A percentile compares a stretch with the other conserved stretches of the same genome.
Evolutionary conservation across 495 filamentous ascomycete genomes (phyloP).

Genomic region (Podospora fimiseda): DNA sequence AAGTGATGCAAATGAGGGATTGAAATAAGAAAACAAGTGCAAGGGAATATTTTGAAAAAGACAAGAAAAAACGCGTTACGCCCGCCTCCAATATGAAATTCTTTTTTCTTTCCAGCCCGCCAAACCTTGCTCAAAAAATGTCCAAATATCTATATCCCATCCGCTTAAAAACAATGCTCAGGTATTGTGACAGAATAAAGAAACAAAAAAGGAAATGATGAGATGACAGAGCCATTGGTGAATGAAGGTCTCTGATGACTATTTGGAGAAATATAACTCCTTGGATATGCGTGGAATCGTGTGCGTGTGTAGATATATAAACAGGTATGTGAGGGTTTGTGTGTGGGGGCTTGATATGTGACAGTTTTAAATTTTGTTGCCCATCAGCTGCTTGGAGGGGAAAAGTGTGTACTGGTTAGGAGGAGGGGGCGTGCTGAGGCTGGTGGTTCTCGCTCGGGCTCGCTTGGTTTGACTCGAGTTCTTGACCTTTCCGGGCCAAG

Average conservation of each 20-base stretch:
- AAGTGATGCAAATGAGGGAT: not conserved
- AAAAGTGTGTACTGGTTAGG: slow-evolving; percentile 39
- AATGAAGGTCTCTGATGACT: not conserved
- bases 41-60: too few species aligned
- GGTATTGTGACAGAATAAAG: not conserved
- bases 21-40: not conserved
- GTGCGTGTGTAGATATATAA: not conserved
- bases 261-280: not conserved
- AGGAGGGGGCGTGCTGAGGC: slow-evolving; percentile 34
- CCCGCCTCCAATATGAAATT: not conserved
- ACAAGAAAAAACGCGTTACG: not conserved
- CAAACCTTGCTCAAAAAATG: not conserved
- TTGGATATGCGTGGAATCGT: not conserved
- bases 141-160: not conserved
- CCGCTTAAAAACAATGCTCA: not conserved
- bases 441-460: slow-evolving; percentile 29
- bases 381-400: slow-evolving; percentile 21
- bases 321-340: not conserved
- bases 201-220: not conserved
- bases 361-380: slow-evolving; percentile 18
- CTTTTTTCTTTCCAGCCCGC: not conserved
- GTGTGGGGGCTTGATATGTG: not conserved
- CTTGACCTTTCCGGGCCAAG: slow-evolving; percentile 18
- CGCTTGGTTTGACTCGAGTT: slow-evolving; percentile 20
- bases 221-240: not conserved